These are phyloP conservation scores for Eucalyptus marginata DNA, from an alignment of 345 rosid species.

Conservation along the genomic window DNA sequence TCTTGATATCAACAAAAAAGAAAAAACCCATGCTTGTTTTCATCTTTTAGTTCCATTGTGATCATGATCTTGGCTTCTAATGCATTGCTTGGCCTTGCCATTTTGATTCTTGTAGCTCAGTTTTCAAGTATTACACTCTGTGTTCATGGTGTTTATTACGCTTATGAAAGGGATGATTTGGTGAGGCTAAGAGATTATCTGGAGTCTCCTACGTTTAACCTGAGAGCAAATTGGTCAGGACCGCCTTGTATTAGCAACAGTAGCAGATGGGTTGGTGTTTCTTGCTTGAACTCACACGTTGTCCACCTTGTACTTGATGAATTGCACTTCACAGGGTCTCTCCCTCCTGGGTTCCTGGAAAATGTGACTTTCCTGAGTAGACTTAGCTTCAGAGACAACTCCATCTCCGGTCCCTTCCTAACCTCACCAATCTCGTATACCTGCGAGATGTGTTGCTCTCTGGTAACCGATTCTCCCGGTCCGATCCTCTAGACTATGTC, in stretches of 20 bases:
- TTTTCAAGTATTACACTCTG: neutral
- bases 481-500: slow-evolving; percentile 18
- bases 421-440: slow-evolving; percentile 9
- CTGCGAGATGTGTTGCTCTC: slow-evolving; percentile 22
- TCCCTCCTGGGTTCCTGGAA: slow-evolving; percentile 18
- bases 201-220: slow-evolving; percentile 1
- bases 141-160: neutral
- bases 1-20: neutral
- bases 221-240: slow-evolving; percentile 38
- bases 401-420: slow-evolving; percentile 27
- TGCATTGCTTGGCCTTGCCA: neutral
- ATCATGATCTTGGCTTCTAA: neutral
- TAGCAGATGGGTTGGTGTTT: slow-evolving; percentile 36
- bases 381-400: slow-evolving; percentile 31
- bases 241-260: slow-evolving; percentile 22
- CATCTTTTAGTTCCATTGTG: neutral
- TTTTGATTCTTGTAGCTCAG: neutral
- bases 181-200: slow-evolving; percentile 25
- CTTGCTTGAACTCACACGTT: slow-evolving; percentile 28
- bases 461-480: slow-evolving; percentile 22
- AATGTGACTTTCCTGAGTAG: slow-evolving; percentile 24
- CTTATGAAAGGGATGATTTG: slow-evolving; percentile 22
- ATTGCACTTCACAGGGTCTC: slow-evolving; percentile 24
- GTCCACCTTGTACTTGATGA: slow-evolving; percentile 30
- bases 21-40: neutral